Evolutionary conservation across 495 filamentous ascomycete species (phyloP), one percentile per base, ranked within the genome.

Genomic region (Gamarada debralockiae): DNA sequence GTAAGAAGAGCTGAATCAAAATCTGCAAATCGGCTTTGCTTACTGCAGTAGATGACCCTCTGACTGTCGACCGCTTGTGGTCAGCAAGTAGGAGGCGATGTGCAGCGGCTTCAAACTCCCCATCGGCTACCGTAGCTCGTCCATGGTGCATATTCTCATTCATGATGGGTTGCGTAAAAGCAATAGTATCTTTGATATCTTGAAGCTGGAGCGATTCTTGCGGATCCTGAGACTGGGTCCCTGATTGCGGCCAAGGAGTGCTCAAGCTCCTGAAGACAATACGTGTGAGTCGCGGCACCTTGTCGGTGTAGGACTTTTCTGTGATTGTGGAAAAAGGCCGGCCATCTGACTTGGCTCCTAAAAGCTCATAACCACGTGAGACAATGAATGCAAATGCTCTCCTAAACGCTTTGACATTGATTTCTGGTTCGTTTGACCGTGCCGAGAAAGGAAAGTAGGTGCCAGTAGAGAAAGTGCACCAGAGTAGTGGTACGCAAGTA

Each of bases 1-100:
- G 36, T 39, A 39, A 39, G 36, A 39, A 39, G 36, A 39, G 36
- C 36, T 39, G 36, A 39, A 39, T 39, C 36, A 39, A 39, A 39
- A 39, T 39, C 36, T 39, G 36, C 36, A 39, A 39, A 39, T 39
- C 36, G 36, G 36, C 36, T 39, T 39, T 39, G 36, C 36, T 39
- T 39, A 39, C 36, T 39, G 36, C 36, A 39, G 36, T 39, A 39
- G 36, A 39, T 39, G 36, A 39, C 36, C 36, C 36, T 3, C 36
- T 39, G 36, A 39, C 36, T 39, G 36, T 39, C 36, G 36, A 39
- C 36, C 36, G 36, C 36, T 39, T 39, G 36, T 39, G 36, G 36
- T 39, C 36, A 39, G 36, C 36, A 39, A 39, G 4, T 39, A 39
- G 36, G 36, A 39, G 36, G 36, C 36, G 36, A 39, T 39, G 36